phyloP scores from a whole-genome alignment of 2,329 filamentous ascomycete genomes.

The Geoglossum cookeanum region DNA sequence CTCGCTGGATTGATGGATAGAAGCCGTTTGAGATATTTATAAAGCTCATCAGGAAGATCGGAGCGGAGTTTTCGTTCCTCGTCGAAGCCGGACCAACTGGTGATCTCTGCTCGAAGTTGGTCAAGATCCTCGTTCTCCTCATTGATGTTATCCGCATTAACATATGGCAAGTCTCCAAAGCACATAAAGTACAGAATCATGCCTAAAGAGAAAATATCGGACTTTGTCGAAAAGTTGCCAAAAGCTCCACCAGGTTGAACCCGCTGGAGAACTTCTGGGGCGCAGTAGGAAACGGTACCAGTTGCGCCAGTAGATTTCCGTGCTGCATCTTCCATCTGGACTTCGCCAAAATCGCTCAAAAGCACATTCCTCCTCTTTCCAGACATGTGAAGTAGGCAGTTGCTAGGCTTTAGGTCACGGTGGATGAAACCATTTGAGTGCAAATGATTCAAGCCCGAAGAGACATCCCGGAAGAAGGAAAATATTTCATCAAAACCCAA shows the following conservation, averaged over 20 bases:
- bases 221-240: slow-evolving; percentile 91
- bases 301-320: slow-evolving; percentile 86
- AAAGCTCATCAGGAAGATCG: slow-evolving; percentile 72
- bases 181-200: slow-evolving; percentile 99
- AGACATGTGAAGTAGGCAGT: slow-evolving; percentile 71
- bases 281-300: slow-evolving; percentile 93
- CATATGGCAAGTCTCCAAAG: slow-evolving; percentile 75
- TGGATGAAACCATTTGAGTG: slow-evolving; percentile 90
- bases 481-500: slow-evolving; percentile 83
- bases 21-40: slow-evolving; percentile 63
- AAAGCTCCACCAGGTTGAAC: slow-evolving; percentile 46
- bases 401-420: slow-evolving; percentile 86
- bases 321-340: slow-evolving; percentile 63
- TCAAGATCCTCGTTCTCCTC: slow-evolving; percentile 90
- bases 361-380: slow-evolving; percentile 56
- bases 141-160: slow-evolving; percentile 61
- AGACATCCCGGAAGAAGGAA: slow-evolving; percentile 89
- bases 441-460: slow-evolving; percentile 74
- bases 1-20: slow-evolving; percentile 58
- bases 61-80: slow-evolving; percentile 54
- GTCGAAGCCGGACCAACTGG: slow-evolving; percentile 70
- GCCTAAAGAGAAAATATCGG: slow-evolving; percentile 91
- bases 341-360: slow-evolving; percentile 95
- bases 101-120: slow-evolving; percentile 66
- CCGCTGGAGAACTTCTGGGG: slow-evolving; percentile 69